These are phyloP conservation scores for Diplocarpon rosae DNA, from an alignment of 2,329 filamentous ascomycete species.

Conservation along the genomic window DNA sequence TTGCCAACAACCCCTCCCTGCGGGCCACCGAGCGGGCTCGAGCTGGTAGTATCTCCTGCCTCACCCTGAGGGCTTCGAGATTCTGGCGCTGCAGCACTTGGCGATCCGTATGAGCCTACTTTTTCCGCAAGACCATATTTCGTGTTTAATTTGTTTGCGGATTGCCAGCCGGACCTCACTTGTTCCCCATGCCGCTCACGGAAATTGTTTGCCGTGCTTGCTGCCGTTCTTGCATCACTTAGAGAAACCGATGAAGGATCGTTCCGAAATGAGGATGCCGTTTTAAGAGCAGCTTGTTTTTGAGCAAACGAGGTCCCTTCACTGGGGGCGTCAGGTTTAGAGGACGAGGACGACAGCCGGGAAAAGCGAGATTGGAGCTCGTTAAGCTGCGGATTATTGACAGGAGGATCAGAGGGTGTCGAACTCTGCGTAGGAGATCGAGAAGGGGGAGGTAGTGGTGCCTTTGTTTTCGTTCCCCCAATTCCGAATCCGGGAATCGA, in stretches of 20 bases:
- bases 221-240: constrained; percentile 38
- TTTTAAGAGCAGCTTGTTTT: constrained; percentile 42
- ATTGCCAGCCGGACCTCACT: constrained; percentile 40
- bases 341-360: constrained; percentile 25
- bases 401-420: constrained; percentile 6
- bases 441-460: constrained; percentile 22
- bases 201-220: constrained; percentile 45
- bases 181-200: constrained; percentile 49
- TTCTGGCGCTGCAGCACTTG: constrained; percentile 6
- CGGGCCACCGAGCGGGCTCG: neutral
- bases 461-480: constrained; percentile 31
- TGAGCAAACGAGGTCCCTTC: constrained; percentile 41
- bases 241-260: constrained; percentile 41
- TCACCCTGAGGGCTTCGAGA: constrained; percentile 8
- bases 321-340: constrained; percentile 23
- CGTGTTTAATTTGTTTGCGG: constrained; percentile 26
- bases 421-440: constrained; percentile 19
- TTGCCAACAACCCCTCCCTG: constrained; percentile 12
- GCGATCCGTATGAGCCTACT: constrained; percentile 17
- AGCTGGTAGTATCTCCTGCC: constrained; percentile 10
- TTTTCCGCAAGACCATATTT: constrained; percentile 27
- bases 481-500: constrained; percentile 57
- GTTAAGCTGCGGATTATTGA: constrained; percentile 20
- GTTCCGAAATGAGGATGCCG: constrained; percentile 37
- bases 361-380: constrained; percentile 29